Evolutionary conservation across 192 early-diverging fungal species (phyloP).

Genomic region (Backusella psychrophila): DNA sequence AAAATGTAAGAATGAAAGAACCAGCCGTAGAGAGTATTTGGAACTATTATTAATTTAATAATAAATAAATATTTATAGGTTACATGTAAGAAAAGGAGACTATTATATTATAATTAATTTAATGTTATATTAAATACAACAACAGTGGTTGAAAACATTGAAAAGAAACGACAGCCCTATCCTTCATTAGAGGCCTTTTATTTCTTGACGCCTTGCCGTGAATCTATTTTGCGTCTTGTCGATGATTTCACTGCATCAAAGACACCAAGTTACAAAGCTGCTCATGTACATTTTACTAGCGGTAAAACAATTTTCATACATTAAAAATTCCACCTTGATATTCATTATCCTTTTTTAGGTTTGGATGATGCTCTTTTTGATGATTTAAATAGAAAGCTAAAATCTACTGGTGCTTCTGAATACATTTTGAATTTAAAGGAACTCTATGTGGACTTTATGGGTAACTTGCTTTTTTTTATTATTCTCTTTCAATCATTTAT

Average conservation of each 20-base stretch:
- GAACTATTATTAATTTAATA: neutral
- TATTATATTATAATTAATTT: neutral
- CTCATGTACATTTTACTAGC: constrained; percentile 58
- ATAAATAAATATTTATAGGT: constrained; percentile 11
- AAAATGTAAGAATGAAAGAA: constrained; percentile 47
- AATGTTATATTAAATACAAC: neutral
- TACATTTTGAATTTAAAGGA: constrained; percentile 68
- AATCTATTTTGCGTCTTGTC: constrained; percentile 54
- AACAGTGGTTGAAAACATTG: constrained; percentile 61
- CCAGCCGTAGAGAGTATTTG: neutral
- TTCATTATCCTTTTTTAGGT: constrained; percentile 42
- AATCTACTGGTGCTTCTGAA: constrained; percentile 49
- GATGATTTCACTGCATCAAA: constrained; percentile 51
- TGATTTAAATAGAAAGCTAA: constrained; percentile 46
- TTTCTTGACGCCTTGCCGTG: constrained; percentile 54
- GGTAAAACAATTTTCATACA: constrained; percentile 29
- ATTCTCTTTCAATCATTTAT: neutral
- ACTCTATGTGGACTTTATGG: constrained; percentile 79
- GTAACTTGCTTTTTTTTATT: constrained; percentile 36
- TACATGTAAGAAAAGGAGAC: constrained; percentile 18
- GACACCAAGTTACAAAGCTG: constrained; percentile 54
- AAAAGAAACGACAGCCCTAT: constrained; percentile 58
- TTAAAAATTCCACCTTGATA: neutral
- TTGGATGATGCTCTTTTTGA: constrained; percentile 62
- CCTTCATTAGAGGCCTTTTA: constrained; percentile 60